Percentiles rank a stretch among this genome's conserved stretches.
Evolutionary conservation across 2,329 filamentous ascomycete species (phyloP).

Genomic region (Falciphora oryzae): DNA sequence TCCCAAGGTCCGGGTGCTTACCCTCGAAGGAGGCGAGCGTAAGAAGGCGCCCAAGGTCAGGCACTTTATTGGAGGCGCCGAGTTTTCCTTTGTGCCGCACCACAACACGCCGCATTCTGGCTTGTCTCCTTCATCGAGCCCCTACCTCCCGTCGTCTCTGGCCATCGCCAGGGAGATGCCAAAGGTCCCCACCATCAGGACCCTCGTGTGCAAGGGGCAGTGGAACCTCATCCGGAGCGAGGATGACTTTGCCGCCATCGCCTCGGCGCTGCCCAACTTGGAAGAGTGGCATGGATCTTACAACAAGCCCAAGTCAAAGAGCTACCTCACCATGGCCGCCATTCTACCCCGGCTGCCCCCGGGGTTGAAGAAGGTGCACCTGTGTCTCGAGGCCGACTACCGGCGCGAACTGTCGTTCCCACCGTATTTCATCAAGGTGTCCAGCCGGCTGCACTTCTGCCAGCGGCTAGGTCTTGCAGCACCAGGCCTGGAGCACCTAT

Average conservation of each 20-base stretch:
- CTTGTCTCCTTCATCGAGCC: background rate
- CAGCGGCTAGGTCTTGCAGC: constrained; percentile 54
- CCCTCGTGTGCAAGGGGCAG: constrained; percentile 66
- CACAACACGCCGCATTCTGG: too few relatives aligned
- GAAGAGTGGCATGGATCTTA: constrained; percentile 57
- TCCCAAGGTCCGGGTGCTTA: constrained; percentile 58
- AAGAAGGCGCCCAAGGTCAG: constrained; percentile 66
- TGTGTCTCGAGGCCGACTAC: constrained; percentile 68
- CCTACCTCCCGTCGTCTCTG: constrained; percentile 7
- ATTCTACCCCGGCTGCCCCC: constrained; percentile 53
- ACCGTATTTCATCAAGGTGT: constrained; percentile 55
- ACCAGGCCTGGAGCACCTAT: constrained; percentile 54
- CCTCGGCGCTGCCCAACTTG: constrained; percentile 60
- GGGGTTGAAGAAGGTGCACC: constrained; percentile 56
- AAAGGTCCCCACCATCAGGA: constrained; percentile 50
- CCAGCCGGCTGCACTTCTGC: constrained; percentile 59
- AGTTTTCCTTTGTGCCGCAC: too few relatives aligned
- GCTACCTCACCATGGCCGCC: constrained; percentile 62
- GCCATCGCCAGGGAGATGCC: constrained; percentile 19
- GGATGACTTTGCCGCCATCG: constrained; percentile 57
- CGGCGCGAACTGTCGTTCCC: constrained; percentile 57
- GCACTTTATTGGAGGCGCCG: constrained; percentile 37
- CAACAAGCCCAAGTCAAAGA: constrained; percentile 69
- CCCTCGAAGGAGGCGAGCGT: constrained; percentile 69
- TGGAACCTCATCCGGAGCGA: constrained; percentile 68